A percentile compares a stretch with the other conserved stretches of the same genome.
These are phyloP conservation scores for Akebia trifoliata DNA, from an alignment of 164 flowering plant species.

Conservation along the genomic window DNA sequence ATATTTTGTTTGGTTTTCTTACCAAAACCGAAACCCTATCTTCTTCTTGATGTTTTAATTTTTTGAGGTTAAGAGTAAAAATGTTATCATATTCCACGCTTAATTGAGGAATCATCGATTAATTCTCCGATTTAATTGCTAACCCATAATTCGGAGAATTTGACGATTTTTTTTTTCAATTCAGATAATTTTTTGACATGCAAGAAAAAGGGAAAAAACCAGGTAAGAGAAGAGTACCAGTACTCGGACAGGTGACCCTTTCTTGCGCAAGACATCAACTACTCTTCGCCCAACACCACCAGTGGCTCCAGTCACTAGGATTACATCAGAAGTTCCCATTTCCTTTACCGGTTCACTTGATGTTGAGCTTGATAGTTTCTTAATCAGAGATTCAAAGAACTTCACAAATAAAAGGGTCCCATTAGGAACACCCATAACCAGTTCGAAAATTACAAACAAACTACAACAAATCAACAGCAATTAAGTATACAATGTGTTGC, in stretches of 20 bases:
- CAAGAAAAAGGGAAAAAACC: background rate
- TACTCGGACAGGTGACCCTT: conserved; percentile 71
- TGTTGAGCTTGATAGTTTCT: conserved; percentile 51
- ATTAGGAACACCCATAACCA: conserved; percentile 19
- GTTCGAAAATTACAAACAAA: background rate
- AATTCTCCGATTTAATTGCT: too few species aligned
- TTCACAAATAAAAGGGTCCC: conserved; percentile 26
- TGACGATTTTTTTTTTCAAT: too few species aligned
- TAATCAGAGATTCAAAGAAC: conserved; percentile 70
- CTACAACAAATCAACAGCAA: conserved; percentile 1
- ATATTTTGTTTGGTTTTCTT: too few species aligned
- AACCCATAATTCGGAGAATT: too few species aligned
- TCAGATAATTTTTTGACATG: background rate
- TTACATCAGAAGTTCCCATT: conserved; percentile 64
- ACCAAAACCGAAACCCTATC: too few species aligned
- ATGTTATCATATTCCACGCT: too few species aligned
- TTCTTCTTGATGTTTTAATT: too few species aligned
- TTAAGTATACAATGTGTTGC: too few species aligned
- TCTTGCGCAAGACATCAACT: conserved; percentile 65
- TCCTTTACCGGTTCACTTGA: conserved; percentile 41
- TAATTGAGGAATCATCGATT: too few species aligned
- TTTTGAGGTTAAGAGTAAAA: too few species aligned
- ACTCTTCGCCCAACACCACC: conserved; percentile 98
- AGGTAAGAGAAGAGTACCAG: conserved; percentile 45
- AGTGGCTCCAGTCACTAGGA: conserved; percentile 88